Evolutionary conservation across 768 basidiomycete genomes (phyloP).

Genomic region (Boletus vermiculosoides): DNA sequence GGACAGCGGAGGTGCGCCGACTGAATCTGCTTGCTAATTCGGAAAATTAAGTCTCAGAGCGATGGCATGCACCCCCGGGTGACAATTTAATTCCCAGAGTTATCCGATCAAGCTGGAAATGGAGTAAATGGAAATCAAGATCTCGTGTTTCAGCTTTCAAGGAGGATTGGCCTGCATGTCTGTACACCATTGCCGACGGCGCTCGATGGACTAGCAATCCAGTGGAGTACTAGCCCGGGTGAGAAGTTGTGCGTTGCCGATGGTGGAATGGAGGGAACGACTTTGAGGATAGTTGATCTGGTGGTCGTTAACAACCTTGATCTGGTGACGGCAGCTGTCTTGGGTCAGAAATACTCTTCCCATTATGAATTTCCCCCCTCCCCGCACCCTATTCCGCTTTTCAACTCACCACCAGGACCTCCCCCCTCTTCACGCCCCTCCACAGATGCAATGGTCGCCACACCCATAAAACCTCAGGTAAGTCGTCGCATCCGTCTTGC

Average conservation of each 20-base stretch:
- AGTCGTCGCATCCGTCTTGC: neutral
- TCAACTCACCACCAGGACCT: neutral
- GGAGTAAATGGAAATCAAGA: neutral
- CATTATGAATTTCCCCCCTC: conserved; percentile 14
- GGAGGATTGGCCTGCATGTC: neutral
- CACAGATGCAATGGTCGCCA: conserved; percentile 24
- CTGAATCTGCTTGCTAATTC: neutral
- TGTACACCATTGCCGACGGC: neutral
- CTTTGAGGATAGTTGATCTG: neutral
- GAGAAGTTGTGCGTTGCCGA: neutral
- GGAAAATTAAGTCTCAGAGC: neutral
- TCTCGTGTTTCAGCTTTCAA: neutral
- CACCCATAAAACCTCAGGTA: conserved; percentile 14
- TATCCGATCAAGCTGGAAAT: neutral
- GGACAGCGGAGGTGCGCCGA: neutral
- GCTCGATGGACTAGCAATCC: neutral
- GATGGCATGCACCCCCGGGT: neutral
- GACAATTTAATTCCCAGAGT: conserved; percentile 2
- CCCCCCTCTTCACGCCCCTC: neutral
- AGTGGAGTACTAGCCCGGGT: too few relatives aligned
- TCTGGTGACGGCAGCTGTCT: conserved; percentile 18
- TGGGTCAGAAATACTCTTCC: conserved; percentile 14
- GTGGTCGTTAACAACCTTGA: conserved; percentile 15
- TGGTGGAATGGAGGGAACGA: neutral
- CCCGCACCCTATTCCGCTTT: conserved; percentile 18